A percentile compares a stretch with the other conserved stretches of the same genome.
Conservation (phyloP, 1,284 basidiomycete genomes). For the Boletus calvinii region DNA sequence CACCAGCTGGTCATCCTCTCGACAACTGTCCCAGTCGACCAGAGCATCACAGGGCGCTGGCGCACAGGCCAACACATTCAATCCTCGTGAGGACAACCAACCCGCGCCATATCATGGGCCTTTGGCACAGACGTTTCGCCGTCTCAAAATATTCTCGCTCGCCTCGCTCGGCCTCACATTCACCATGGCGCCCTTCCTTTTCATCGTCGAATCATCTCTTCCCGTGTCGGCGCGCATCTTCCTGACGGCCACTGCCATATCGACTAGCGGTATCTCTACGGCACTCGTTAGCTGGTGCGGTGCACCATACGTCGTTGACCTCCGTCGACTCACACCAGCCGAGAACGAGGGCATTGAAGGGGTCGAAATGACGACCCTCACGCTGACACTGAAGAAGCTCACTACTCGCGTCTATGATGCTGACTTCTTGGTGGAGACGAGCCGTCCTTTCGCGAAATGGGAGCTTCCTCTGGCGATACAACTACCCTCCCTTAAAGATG, state of each 20-base stretch:
- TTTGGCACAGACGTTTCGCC: constrained; percentile 66
- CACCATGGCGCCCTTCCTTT: constrained; percentile 74
- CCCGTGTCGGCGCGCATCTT: constrained; percentile 68
- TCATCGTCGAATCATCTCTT: constrained; percentile 75
- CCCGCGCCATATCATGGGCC: constrained; percentile 59
- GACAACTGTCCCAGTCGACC: constrained; percentile 16
- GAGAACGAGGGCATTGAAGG: constrained; percentile 46
- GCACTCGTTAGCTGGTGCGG: constrained; percentile 74
- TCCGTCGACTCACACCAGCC: constrained; percentile 42
- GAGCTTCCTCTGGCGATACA: constrained; percentile 61
- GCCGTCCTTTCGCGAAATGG: constrained; percentile 79
- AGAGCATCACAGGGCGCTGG: constrained; percentile 1
- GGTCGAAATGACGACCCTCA: constrained; percentile 73
- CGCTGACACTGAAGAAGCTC: constrained; percentile 57
- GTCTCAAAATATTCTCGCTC: constrained; percentile 82
- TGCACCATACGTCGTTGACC: constrained; percentile 51
- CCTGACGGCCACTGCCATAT: constrained; percentile 68
- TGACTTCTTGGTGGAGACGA: constrained; percentile 66
- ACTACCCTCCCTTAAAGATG: constrained; percentile 41
- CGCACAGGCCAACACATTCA: constrained; percentile 9
- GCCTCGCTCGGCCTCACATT: constrained; percentile 73
- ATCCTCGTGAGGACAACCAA: constrained; percentile 10
- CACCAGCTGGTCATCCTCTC: not conserved
- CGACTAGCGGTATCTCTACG: constrained; percentile 71
- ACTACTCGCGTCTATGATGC: constrained; percentile 74